Evolutionary conservation across 2,329 filamentous ascomycete genomes (phyloP).

Genomic region (Penicillium sp.): DNA sequence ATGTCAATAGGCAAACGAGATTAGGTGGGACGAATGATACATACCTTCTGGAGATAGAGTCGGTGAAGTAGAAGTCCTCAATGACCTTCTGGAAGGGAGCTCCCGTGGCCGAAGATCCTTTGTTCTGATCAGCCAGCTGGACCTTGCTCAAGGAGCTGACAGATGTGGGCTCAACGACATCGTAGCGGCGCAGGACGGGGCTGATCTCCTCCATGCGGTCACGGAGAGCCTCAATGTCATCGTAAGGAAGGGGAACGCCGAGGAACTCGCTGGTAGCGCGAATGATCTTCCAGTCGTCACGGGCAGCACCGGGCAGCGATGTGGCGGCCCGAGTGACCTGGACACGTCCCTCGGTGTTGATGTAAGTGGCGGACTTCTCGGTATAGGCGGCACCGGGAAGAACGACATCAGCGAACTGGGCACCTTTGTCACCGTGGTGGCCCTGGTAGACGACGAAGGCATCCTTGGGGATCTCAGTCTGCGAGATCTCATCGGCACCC

Average conservation of each 20-base stretch:
- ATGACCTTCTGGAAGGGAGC: slow-evolving; percentile 81
- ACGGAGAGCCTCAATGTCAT: slow-evolving; percentile 85
- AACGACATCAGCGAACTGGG: slow-evolving; percentile 89
- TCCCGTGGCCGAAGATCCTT: slow-evolving; percentile 76
- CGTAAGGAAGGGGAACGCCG: slow-evolving; percentile 84
- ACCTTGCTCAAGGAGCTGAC: slow-evolving; percentile 82
- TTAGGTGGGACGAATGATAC: slow-evolving; percentile 38
- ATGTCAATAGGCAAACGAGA: too few relatives aligned
- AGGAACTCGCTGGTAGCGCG: slow-evolving; percentile 92
- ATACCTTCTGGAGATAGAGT: slow-evolving; percentile 93
- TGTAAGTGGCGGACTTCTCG: slow-evolving; percentile 92
- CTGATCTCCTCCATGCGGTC: slow-evolving; percentile 96
- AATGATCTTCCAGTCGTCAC: slow-evolving; percentile 99
- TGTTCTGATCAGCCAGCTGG: slow-evolving; percentile 95
- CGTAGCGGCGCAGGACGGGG: slow-evolving; percentile 86
- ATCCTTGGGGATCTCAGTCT: slow-evolving; percentile 88
- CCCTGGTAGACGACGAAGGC: slow-evolving; percentile 98
- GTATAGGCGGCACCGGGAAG: slow-evolving; percentile 96
- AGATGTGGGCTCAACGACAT: slow-evolving; percentile 83
- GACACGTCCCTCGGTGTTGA: slow-evolving; percentile 97
- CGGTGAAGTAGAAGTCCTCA: slow-evolving; percentile 98
- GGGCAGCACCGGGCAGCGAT: slow-evolving; percentile 82
- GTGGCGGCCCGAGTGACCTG: slow-evolving; percentile 93
- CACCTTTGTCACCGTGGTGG: slow-evolving; percentile 93
- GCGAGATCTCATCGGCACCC: slow-evolving; percentile 87